Evolutionary conservation across 2,329 filamentous ascomycete species (phyloP).

Genomic region (Neocatenulostroma microsporum): DNA sequence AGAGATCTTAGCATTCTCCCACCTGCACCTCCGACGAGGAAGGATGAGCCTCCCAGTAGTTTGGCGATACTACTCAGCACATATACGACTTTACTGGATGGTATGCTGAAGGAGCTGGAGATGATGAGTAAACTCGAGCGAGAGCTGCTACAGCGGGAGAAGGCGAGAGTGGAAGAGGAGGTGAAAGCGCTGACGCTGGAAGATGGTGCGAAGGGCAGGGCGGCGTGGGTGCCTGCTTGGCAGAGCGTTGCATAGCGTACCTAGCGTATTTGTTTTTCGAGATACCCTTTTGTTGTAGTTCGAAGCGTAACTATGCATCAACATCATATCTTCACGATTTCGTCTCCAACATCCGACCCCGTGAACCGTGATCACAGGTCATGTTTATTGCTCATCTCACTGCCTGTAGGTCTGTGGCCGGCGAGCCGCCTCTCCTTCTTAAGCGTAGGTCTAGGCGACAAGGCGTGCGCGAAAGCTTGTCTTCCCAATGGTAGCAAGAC

Average conservation of each 20-base stretch:
- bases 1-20: constrained; percentile 44
- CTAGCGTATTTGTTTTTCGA: constrained; percentile 3
- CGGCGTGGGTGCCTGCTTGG: constrained; percentile 26
- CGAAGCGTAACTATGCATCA: no score
- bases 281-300: no score
- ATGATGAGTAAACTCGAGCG: constrained; percentile 55
- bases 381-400: no score
- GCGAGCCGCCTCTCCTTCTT: no score
- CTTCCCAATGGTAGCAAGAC: no score
- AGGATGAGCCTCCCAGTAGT: constrained; percentile 27
- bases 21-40: constrained; percentile 15
- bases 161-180: constrained; percentile 47
- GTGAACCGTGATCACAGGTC: no score
- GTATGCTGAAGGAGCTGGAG: constrained; percentile 56
- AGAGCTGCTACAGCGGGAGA: constrained; percentile 50
- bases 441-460: no score
- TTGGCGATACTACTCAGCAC: constrained; percentile 44
- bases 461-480: no score
- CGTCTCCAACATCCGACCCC: no score
- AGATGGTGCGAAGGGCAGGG: constrained; percentile 5
- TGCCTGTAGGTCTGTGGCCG: no score
- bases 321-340: no score
- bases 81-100: constrained; percentile 44
- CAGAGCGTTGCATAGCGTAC: constrained; percentile 13
- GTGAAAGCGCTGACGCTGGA: constrained; percentile 15